Evolutionary conservation across 2,329 filamentous ascomycete genomes (phyloP).

Genomic region (Aureobasidium uvarum): DNA sequence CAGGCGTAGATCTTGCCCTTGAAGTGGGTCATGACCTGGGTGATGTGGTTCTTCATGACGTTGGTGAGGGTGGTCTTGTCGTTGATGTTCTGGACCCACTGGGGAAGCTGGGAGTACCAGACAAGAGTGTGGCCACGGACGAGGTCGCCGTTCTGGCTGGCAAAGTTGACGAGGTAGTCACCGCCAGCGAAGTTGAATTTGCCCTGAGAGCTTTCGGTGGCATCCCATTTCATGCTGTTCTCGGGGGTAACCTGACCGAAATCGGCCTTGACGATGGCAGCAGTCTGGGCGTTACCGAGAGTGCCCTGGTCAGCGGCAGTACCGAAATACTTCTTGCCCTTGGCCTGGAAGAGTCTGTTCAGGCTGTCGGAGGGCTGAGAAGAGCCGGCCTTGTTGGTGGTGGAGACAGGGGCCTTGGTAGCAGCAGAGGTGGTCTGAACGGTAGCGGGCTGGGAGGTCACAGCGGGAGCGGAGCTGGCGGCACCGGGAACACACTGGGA

Average conservation of each 20-base stretch:
- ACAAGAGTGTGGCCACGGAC: conserved; percentile 66
- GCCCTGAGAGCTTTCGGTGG: conserved; percentile 50
- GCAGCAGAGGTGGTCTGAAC: conserved; percentile 5
- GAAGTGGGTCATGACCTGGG: conserved; percentile 57
- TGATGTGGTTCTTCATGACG: conserved; percentile 61
- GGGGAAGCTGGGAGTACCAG: conserved; percentile 56
- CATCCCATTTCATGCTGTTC: conserved; percentile 71
- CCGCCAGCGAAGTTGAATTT: conserved; percentile 57
- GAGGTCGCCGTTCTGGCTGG: conserved; percentile 55
- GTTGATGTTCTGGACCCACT: conserved; percentile 59
- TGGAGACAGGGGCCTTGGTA: conserved; percentile 19
- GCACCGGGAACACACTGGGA: conserved; percentile 36
- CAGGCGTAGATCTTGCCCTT: conserved; percentile 63
- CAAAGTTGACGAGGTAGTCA: conserved; percentile 61
- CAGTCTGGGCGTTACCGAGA: conserved; percentile 52
- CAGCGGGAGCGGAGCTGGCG: background rate
- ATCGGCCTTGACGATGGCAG: conserved; percentile 58
- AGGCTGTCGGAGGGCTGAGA: conserved; percentile 44
- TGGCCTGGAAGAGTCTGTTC: conserved; percentile 57
- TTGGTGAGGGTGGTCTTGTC: conserved; percentile 53
- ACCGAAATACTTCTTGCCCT: conserved; percentile 66
- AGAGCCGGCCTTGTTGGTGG: conserved; percentile 14
- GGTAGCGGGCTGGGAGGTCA: background rate
- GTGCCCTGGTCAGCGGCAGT: conserved; percentile 56
- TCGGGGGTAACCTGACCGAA: conserved; percentile 66